Percentiles rank a stretch among this genome's conserved stretches.
Evolutionary conservation across 352 stramenopile genomes (phyloP).

Genomic region (Salisapilia sapeloensis): DNA sequence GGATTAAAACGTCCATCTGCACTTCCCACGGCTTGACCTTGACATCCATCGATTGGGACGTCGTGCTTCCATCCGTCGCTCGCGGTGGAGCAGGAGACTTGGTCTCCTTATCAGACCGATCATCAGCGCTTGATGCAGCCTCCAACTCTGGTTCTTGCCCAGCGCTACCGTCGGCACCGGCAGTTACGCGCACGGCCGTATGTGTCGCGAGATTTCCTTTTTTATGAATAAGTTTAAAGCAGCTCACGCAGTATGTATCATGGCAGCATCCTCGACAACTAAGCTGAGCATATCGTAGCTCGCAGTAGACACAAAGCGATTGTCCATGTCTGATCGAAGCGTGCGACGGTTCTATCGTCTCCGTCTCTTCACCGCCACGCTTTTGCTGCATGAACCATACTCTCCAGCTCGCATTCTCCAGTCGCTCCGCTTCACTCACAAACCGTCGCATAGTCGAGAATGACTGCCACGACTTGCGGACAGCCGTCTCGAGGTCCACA

Average conservation of each 20-base stretch:
- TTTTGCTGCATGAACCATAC: slow-evolving; percentile 59
- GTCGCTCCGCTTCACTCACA: slow-evolving; percentile 51
- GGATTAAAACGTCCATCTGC: slow-evolving; percentile 72
- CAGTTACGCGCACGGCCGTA: slow-evolving; percentile 22
- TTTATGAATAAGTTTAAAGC: slow-evolving; percentile 82
- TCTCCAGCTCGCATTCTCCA: slow-evolving; percentile 75
- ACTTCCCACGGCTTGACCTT: slow-evolving; percentile 62
- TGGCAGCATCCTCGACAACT: slow-evolving; percentile 76
- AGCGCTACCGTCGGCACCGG: slow-evolving; percentile 3
- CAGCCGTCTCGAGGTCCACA: slow-evolving; percentile 38
- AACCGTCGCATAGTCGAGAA: slow-evolving; percentile 81
- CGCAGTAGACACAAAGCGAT: slow-evolving; percentile 57
- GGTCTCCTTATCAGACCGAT: slow-evolving; percentile 7
- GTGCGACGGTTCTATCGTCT: neutral
- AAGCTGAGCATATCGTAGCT: slow-evolving; percentile 42
- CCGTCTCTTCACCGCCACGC: slow-evolving; percentile 4
- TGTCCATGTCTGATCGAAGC: slow-evolving; percentile 3
- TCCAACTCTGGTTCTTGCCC: slow-evolving; percentile 5
- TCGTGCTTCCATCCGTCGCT: slow-evolving; percentile 2
- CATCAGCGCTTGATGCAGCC: slow-evolving; percentile 9
- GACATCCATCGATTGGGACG: neutral
- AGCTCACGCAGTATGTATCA: slow-evolving; percentile 72
- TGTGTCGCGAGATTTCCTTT: slow-evolving; percentile 67
- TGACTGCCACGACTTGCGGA: slow-evolving; percentile 76
- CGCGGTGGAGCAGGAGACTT: neutral